phyloP scores from a whole-genome alignment of 768 basidiomycete genomes.

The Termitomyces sp. region DNA sequence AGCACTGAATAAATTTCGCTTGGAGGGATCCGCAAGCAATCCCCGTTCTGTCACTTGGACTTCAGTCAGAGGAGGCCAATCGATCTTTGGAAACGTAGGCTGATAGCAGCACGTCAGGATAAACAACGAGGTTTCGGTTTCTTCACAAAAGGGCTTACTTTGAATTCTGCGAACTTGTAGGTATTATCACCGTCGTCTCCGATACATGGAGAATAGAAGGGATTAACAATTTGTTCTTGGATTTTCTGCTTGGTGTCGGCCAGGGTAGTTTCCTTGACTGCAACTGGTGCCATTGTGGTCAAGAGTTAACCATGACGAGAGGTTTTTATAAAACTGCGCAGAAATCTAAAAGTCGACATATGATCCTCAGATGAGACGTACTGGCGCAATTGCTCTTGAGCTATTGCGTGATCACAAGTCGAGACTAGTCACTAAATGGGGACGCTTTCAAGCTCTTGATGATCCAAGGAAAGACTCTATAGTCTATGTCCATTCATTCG shows the following conservation, averaged over 20 bases:
- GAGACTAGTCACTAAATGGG: neutral
- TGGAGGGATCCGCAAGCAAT: conserved; percentile 61
- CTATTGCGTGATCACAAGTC: neutral
- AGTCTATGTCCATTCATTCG: too few relatives aligned
- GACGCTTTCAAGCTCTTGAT: neutral
- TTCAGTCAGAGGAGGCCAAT: conserved; percentile 60
- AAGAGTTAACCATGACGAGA: neutral
- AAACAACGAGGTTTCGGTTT: neutral
- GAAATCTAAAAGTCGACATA: neutral
- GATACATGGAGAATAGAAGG: conserved; percentile 61
- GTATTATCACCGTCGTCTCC: conserved; percentile 42
- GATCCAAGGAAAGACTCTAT: neutral
- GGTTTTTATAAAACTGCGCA: neutral
- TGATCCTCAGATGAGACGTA: neutral
- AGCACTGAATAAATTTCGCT: conserved; percentile 57
- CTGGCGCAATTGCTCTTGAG: neutral
- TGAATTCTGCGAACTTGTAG: conserved; percentile 51
- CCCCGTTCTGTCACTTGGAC: conserved; percentile 61
- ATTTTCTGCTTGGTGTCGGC: conserved; percentile 2
- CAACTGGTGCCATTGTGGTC: conserved; percentile 15
- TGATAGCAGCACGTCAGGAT: conserved; percentile 18
- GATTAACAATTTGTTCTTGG: conserved; percentile 37
- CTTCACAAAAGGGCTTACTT: neutral
- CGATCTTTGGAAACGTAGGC: conserved; percentile 59
- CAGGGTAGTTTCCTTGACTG: conserved; percentile 9